Evolutionary conservation across 345 rosid species (phyloP), one percentile per base, ranked within the genome.

Genomic region (Lepidium sativum): DNA sequence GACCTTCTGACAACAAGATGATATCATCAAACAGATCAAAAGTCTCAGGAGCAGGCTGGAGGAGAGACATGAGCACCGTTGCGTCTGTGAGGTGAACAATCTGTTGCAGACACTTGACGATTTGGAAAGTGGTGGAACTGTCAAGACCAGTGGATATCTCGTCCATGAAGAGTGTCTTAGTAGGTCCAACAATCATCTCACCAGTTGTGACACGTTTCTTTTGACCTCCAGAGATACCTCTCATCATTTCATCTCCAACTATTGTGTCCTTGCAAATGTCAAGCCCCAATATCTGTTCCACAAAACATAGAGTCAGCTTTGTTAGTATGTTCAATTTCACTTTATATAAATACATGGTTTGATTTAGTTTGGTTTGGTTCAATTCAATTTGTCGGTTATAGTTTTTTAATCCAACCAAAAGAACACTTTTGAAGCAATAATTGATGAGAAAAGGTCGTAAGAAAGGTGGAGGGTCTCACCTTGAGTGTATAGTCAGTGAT

Each of bases 401-500:
- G 1, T 2, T 16, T 44, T 9, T 0, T 10, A 27, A 27, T 20
- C 14, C 43, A 4, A 34, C 15, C 15, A 3, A 27, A 27, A 27
- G 6, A 43, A 12, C 9, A 31, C 35, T 9, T 5, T 31, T 4
- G 55, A 51, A 29, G 32, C 56, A 52, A 52, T 4, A 54, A 6
- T 2, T 9, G 17, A 13, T 55, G 25, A 56, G n/a, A 8, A 0
- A 47, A 29, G 33, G 15, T 33, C 8, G 15, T 31, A 32, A 61
- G n/a, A 47, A 52, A 45, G 4, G 3, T n/a, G 34, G 8, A 32
- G 4, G 0, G 32, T 5, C 79, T 73, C 75, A 88, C 98, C 63
- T 88, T 92, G 63, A 92, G 86, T 10, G 90, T 92, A 62, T 92
- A 92, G 61, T 91, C 98, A 27, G 95, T 91, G 34, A 84, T 72